These are phyloP conservation scores for Chiua virens DNA, from an alignment of 768 basidiomycete genomes.

Conservation along the genomic window DNA sequence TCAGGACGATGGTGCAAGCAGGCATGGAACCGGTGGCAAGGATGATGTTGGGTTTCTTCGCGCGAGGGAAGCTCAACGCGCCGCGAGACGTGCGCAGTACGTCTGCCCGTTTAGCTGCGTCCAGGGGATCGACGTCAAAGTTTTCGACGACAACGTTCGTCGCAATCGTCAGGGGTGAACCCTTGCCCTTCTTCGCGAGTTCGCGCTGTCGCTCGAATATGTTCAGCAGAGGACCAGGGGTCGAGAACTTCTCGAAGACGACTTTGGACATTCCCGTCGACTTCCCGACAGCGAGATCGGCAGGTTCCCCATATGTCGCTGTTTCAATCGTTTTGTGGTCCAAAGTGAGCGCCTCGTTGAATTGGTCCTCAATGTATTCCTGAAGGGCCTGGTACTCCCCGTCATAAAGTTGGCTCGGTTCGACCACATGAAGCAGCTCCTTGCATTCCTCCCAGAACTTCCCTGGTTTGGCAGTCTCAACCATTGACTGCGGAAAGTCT, in stretches of 20 bases:
- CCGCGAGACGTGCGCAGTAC: conserved; percentile 19
- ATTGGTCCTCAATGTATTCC: background rate
- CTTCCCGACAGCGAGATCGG: conserved; percentile 13
- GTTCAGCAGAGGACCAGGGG: conserved; percentile 13
- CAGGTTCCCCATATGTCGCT: background rate
- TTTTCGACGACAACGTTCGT: conserved; percentile 8
- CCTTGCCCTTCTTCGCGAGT: conserved; percentile 4
- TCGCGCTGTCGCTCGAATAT: conserved; percentile 15
- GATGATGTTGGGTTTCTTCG: conserved; percentile 15
- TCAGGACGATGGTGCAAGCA: conserved; percentile 17
- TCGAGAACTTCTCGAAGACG: conserved; percentile 19
- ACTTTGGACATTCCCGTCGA: conserved; percentile 5
- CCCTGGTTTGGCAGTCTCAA: background rate
- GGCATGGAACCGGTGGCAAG: conserved; percentile 22
- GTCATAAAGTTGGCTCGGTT: background rate
- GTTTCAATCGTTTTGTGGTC: background rate
- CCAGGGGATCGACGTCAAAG: conserved; percentile 12
- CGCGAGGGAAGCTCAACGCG: conserved; percentile 7
- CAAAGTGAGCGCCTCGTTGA: background rate
- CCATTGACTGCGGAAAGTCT: conserved; percentile 10
- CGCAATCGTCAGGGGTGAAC: conserved; percentile 17
- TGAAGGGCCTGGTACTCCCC: conserved; percentile 5
- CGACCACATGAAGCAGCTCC: conserved; percentile 3
- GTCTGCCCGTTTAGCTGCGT: conserved; percentile 1
- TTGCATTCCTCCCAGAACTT: conserved; percentile 2